Evolutionary conservation across 1,284 basidiomycete genomes (phyloP).

Genomic region (Leccinum subrobustum): DNA sequence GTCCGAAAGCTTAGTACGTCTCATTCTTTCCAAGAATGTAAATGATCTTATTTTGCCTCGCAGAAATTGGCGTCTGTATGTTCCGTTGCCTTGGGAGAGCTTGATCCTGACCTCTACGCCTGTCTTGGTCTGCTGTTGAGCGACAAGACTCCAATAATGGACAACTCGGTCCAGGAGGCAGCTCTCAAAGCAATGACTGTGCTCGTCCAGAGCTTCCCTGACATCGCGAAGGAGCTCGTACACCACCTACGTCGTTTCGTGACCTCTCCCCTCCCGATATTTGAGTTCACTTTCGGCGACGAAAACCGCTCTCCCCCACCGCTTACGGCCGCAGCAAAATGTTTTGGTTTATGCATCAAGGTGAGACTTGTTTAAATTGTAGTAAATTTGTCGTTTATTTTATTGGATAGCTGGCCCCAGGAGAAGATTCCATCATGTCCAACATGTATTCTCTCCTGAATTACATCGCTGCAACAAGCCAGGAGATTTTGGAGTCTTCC

Average conservation of each 20-base stretch:
- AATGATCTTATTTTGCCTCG: not conserved
- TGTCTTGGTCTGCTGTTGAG: conserved; percentile 78
- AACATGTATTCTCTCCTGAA: conserved; percentile 96
- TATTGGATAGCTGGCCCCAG: conserved; percentile 68
- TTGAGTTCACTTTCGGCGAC: conserved; percentile 80
- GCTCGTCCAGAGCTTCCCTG: conserved; percentile 83
- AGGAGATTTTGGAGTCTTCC: conserved; percentile 62
- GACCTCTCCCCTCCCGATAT: conserved; percentile 84
- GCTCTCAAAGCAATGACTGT: conserved; percentile 80
- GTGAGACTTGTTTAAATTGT: conserved; percentile 38
- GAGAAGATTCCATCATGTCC: conserved; percentile 90
- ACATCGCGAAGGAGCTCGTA: conserved; percentile 76
- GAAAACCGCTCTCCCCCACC: conserved; percentile 75
- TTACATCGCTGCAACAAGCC: conserved; percentile 80
- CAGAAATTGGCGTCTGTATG: conserved; percentile 90
- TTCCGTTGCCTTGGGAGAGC: conserved; percentile 68
- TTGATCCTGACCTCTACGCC: conserved; percentile 71
- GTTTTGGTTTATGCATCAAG: conserved; percentile 86
- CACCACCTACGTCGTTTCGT: conserved; percentile 85
- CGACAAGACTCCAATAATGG: conserved; percentile 77
- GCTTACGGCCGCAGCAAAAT: conserved; percentile 83
- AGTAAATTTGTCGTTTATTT: conserved; percentile 2
- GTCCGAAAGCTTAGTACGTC: conserved; percentile 72
- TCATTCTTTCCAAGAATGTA: not conserved
- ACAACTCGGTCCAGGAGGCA: conserved; percentile 82